Base-by-base conservation (phyloP, 148 eudicot genomes). In the Heliamphora exappendiculata region DNA sequence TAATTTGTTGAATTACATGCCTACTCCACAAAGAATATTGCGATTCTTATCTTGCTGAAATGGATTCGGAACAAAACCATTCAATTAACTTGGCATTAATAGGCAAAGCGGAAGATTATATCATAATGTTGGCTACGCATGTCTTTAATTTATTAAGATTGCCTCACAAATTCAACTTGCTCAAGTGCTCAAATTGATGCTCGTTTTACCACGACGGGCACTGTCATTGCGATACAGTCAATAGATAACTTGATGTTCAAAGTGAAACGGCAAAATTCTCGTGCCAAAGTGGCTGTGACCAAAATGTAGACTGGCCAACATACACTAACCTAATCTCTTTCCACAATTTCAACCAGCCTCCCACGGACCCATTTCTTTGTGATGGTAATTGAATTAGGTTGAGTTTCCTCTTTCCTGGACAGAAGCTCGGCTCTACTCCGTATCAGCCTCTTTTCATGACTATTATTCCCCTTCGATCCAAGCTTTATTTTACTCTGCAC, bases 281-380 rank as follows among this genome's bases (percentile, higher is more conserved):
- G 5, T 5, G 28, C 49, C 34, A 17, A 24, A 58, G 26, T 22
- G 14, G 63, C 31, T 6, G 10, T 24, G 9, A 67, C 13, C 51
- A 7, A 67, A 10, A 13, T 22, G 70, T 45, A 41, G 14, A 67
- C 70, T 16, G 57, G 24, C 73, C 37, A 69, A 26, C 42, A 5
- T 44, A 5, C 36, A 28, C 29, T 55, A 33, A 42, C 17, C 76
- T 70, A 81, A 84, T 80, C 87, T 77, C 63, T 86, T 66, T 84
- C 91, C 3, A 4, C 79, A 26, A 89, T 89, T 87, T 94, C 92
- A 42, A 94, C 90, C 76, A 94, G 81, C 86, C 91, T 89, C 76
- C 98, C 98, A 37, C 97, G 82, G 72, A 94, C 88, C 97, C 98
- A 92, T 83, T 88, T 90, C 82, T 89, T 91, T 3, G 81, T 78